A percentile compares a stretch with the other conserved stretches of the same genome.
Conservation (phyloP, 176 grass and related monocot genomes). For the Avena eriantha region DNA sequence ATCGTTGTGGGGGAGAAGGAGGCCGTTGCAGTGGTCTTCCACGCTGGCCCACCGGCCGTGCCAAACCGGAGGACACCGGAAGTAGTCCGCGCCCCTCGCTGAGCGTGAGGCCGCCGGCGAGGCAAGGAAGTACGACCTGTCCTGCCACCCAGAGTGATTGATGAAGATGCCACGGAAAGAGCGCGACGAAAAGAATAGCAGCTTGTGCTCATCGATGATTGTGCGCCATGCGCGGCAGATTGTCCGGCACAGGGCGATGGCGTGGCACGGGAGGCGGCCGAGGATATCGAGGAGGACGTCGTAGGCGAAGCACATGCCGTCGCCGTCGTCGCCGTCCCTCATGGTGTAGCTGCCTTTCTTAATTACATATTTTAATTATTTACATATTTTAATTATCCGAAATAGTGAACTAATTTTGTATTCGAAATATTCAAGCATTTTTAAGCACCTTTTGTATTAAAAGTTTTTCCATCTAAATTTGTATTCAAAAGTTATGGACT, state of each 20-base stretch:
- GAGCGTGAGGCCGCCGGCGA: neutral
- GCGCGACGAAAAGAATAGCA: neutral
- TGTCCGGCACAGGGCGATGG: neutral
- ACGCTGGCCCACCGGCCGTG: neutral
- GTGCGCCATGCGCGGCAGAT: neutral
- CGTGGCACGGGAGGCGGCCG: neutral
- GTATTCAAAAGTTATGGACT: too few species aligned
- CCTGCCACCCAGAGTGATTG: neutral
- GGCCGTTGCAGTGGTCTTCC: neutral
- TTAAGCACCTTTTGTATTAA: too few species aligned
- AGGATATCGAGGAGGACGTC: slow-evolving; percentile 16
- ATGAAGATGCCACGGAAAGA: neutral
- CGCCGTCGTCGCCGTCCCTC: neutral
- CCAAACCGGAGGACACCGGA: neutral
- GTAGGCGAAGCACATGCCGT: neutral
- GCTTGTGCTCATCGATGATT: neutral
- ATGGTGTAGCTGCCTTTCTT: neutral
- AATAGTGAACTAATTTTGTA: too few species aligned
- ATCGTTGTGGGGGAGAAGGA: neutral
- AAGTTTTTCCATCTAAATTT: too few species aligned
- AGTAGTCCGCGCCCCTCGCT: neutral
- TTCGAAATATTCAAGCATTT: too few species aligned
- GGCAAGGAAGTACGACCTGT: neutral
- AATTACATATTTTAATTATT: too few species aligned
- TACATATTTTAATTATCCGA: too few species aligned